Conservation (phyloP, 164 flowering plant species). For the Nymphaea colorata region DNA sequence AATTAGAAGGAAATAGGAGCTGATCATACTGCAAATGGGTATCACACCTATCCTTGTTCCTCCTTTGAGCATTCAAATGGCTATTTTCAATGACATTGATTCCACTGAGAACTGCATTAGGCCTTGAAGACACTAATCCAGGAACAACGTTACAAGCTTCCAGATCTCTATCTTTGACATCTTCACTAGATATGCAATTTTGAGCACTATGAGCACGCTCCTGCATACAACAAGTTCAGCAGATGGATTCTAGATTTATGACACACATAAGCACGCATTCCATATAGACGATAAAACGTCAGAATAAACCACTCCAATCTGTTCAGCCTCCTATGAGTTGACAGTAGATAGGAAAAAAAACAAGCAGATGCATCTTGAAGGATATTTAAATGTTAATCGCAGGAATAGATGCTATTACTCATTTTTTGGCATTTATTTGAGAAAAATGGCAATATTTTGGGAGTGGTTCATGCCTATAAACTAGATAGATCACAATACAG, state of each 20-base stretch:
- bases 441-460: no score
- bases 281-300: no score
- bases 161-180: conserved; percentile 32
- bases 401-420: no score
- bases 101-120: conserved; percentile 20
- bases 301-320: no score
- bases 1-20: conserved; percentile 60
- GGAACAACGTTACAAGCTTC: conserved; percentile 17
- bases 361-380: background rate
- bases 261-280: no score
- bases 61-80: conserved; percentile 31
- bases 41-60: conserved; percentile 41
- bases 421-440: no score
- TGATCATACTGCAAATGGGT: conserved; percentile 47
- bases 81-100: conserved; percentile 28
- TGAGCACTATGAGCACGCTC: conserved; percentile 20
- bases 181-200: conserved; percentile 22
- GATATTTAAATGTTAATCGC: conserved; percentile 19
- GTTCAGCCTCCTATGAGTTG: no score
- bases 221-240: no score
- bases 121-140: conserved; percentile 24
- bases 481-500: no score
- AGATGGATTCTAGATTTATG: no score
- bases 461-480: no score
- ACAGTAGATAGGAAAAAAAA: no score